Conservation (phyloP, 2,329 filamentous ascomycete species). For the Penicillium sp. region DNA sequence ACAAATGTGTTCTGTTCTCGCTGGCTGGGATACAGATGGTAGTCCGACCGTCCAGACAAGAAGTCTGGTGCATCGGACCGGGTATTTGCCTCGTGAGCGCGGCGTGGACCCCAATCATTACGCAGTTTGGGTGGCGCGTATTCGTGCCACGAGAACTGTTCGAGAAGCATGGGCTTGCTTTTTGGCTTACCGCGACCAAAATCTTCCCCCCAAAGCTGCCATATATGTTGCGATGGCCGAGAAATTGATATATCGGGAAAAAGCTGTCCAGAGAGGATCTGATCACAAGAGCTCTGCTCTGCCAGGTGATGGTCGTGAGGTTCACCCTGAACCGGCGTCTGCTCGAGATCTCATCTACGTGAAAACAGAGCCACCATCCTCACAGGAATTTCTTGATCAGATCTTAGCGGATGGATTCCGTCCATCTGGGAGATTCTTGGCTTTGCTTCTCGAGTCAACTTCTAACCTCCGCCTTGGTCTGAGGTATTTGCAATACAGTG, state of each 20-base stretch:
- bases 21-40: slow-evolving; percentile 62
- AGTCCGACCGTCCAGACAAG: slow-evolving; percentile 64
- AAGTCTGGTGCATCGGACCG: slow-evolving; percentile 38
- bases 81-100: slow-evolving; percentile 10
- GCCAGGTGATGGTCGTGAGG: slow-evolving; percentile 58
- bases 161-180: slow-evolving; percentile 66
- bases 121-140: slow-evolving; percentile 56
- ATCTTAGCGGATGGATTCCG: slow-evolving; percentile 49
- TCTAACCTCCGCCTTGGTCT: slow-evolving; percentile 42
- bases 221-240: slow-evolving; percentile 58
- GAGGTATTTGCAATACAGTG: slow-evolving; percentile 41
- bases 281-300: slow-evolving; percentile 32
- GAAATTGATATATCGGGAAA: slow-evolving; percentile 49
- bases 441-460: slow-evolving; percentile 50
- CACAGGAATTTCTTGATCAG: slow-evolving; percentile 51
- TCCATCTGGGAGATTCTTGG: slow-evolving; percentile 46
- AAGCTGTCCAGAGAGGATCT: slow-evolving; percentile 21
- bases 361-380: slow-evolving; percentile 51
- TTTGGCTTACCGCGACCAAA: slow-evolving; percentile 52
- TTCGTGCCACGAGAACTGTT: slow-evolving; percentile 58
- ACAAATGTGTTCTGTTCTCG: slow-evolving; percentile 51
- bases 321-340: slow-evolving; percentile 54
- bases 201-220: slow-evolving; percentile 33
- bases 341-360: slow-evolving; percentile 59
- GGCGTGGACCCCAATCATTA: slow-evolving; percentile 21